These are phyloP conservation scores for Parietaria judaica DNA, from an alignment of 306 rosid genomes.

Conservation along the genomic window DNA sequence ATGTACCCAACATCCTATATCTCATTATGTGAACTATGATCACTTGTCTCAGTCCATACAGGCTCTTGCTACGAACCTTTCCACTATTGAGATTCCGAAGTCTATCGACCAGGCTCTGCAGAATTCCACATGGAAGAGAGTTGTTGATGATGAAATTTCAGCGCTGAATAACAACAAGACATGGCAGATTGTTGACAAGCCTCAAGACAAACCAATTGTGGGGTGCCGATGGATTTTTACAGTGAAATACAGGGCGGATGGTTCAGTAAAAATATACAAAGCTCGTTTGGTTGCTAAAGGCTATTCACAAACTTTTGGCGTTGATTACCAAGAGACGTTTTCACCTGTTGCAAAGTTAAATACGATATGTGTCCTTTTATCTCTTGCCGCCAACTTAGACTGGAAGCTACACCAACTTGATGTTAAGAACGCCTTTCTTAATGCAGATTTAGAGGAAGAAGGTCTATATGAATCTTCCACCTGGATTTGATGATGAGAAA, in stretches of 20 bases:
- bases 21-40: neutral
- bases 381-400: neutral
- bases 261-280: neutral
- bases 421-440: too few species aligned
- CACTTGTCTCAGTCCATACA: neutral
- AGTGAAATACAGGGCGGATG: neutral
- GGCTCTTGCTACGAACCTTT: neutral
- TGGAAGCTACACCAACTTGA: neutral
- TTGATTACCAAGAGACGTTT: neutral
- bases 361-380: neutral
- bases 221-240: conserved; percentile 1
- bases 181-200: neutral
- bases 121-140: neutral
- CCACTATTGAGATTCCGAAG: neutral
- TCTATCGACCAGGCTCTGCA: neutral
- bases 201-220: neutral
- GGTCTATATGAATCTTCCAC: neutral
- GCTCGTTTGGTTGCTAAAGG: neutral
- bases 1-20: neutral
- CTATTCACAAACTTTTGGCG: neutral
- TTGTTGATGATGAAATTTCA: neutral
- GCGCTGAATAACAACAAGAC: neutral
- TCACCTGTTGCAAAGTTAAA: neutral
- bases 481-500: too few species aligned
- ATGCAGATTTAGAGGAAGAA: neutral